Conservation (phyloP, 805 yeast species). For the Clavispora carvajalis region DNA sequence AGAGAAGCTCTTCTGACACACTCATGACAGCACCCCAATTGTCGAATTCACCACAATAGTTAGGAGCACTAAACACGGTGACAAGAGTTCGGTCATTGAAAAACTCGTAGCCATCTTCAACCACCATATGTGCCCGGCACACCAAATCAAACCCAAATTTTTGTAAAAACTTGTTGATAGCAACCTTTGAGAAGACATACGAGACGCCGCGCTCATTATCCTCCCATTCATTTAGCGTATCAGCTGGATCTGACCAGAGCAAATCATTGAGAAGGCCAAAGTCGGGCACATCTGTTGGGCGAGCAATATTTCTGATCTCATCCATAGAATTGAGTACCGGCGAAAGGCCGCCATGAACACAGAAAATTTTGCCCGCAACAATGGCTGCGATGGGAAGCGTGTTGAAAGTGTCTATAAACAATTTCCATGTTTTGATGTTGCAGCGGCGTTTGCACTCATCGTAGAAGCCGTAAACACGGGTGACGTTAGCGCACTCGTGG, state of each 20-base stretch:
- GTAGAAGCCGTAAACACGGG: constrained; percentile 94
- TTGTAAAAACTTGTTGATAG: constrained; percentile 69
- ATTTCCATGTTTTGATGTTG: constrained; percentile 88
- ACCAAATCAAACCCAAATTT: constrained; percentile 77
- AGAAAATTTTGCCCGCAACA: constrained; percentile 91
- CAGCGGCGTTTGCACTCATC: constrained; percentile 97
- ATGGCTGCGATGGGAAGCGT: constrained; percentile 93
- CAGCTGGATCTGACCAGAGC: constrained; percentile 84
- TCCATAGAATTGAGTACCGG: constrained; percentile 71
- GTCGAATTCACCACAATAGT: constrained; percentile 79
- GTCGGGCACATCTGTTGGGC: constrained; percentile 87
- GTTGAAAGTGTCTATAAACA: constrained; percentile 90
- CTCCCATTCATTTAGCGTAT: constrained; percentile 79
- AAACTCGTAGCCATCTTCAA: constrained; percentile 74
- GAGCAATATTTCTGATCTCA: constrained; percentile 66
- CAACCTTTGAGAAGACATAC: constrained; percentile 73
- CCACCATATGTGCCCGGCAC: constrained; percentile 86
- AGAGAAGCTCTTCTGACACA: constrained; percentile 84
- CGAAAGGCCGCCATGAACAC: constrained; percentile 81
- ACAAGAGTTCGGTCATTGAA: constrained; percentile 68
- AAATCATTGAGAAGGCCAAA: constrained; percentile 73
- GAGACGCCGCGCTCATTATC: constrained; percentile 83
- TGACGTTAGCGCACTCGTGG: constrained; percentile 96
- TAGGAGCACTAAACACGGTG: constrained; percentile 71
- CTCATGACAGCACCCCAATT: constrained; percentile 99